Base-by-base conservation (phyloP, 345 rosid species). In the Eucalyptus coolabah region DNA sequence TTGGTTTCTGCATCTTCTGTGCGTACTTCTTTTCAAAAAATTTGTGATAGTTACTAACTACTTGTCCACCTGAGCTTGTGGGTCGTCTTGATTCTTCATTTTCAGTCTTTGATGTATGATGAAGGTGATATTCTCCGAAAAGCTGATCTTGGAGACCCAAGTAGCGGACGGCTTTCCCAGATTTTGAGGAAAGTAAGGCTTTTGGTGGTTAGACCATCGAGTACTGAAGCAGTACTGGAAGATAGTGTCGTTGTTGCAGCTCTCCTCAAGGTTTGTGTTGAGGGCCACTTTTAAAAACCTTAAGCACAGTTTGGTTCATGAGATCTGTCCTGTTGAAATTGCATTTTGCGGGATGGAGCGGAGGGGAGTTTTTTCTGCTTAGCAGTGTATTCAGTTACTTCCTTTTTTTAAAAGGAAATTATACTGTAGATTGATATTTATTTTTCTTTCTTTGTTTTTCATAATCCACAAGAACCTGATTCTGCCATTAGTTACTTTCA, bases 101-200 rank as follows among this genome's bases (percentile, higher is more conserved):
- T 93, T 50, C 92, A 97, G 98, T 92, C 90, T 88, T 87, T 95
- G 89, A 97, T 96, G 99, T 95, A 94, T 90, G 91, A 87, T 92
- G 99, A 97, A 95, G 99, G 99, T 91, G 98, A 95, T 89, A 80
- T 95, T 85, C 50, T 94, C 59, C 94, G 93, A 90, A 89, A 88
- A 86, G 88, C 60, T 69, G 96, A 97, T 87, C 88, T 97, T 50
- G 93, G 89, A 86, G 96, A 94, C 90, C 94, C 95, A 18, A 89
- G 88, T 83, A 93, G 93, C 87, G 95, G 98, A 16, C 91, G 94
- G 87, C 34, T 98, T 17, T 92, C 93, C 72, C 98, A 93, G 92
- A 86, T 95, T 16, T 91, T 95, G 53, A 92, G 89, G 87, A 93
- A 93, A 92, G 90, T 95, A 32, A 95, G 91, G 90, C 93, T 88